These are phyloP conservation scores for Pythium plurisporium DNA, from an alignment of 352 stramenopile species.

Conservation along the genomic window DNA sequence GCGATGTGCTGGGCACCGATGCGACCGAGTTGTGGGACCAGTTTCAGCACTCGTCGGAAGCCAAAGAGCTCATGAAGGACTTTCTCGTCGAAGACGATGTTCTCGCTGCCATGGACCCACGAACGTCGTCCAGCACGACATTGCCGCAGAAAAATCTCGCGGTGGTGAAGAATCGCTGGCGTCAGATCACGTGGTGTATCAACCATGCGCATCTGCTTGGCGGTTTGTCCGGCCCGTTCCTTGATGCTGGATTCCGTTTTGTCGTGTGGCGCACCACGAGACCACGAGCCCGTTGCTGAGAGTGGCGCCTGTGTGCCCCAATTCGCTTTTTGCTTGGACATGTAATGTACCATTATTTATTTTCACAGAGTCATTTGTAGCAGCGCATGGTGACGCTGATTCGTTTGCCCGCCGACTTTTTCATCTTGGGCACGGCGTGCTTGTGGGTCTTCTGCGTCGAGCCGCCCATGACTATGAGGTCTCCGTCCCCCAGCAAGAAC, in stretches of 20 bases:
- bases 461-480: slow-evolving; percentile 43
- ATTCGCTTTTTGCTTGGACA: neutral
- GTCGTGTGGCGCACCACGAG: slow-evolving; percentile 18
- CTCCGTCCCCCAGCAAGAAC: slow-evolving; percentile 59
- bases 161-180: slow-evolving; percentile 33
- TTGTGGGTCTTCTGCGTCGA: slow-evolving; percentile 71
- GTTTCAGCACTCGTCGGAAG: slow-evolving; percentile 61
- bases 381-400: slow-evolving; percentile 57
- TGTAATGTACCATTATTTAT: slow-evolving; percentile 9
- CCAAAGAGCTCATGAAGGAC: slow-evolving; percentile 58
- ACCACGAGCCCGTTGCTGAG: neutral
- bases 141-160: slow-evolving; percentile 17
- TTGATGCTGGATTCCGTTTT: slow-evolving; percentile 36
- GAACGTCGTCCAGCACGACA: neutral
- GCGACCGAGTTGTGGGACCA: slow-evolving; percentile 64
- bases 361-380: slow-evolving; percentile 20
- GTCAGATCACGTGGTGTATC: slow-evolving; percentile 53
- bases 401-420: slow-evolving; percentile 28
- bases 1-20: slow-evolving; percentile 64
- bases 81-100: slow-evolving; percentile 49
- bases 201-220: slow-evolving; percentile 51
- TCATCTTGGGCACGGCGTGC: slow-evolving; percentile 72
- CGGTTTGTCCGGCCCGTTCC: slow-evolving; percentile 35
- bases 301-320: no score
- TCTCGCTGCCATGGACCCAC: slow-evolving; percentile 12